Base-by-base conservation (phyloP, 2,329 filamentous ascomycete species). In the Fusarium sp. region DNA sequence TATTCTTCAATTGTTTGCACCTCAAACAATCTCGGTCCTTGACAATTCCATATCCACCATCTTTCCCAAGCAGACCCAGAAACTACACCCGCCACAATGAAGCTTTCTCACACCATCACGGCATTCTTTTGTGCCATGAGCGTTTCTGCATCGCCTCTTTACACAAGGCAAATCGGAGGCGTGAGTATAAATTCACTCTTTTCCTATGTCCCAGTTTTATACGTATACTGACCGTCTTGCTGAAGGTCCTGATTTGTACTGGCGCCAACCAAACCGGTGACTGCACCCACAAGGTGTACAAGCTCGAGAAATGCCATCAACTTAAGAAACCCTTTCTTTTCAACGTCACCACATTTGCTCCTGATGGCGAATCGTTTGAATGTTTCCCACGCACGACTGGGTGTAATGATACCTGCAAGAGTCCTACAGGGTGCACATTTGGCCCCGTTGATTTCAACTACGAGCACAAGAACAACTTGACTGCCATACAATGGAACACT, bases 381-480 rank as follows among this genome's bases (percentile, higher is more conserved):
- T 87, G 84, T 77, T 83, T 76, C 72, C 84, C 83, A 4, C 80
- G 79, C 61, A 73, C 79, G 9, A 70, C 71, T 53, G 56, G 72
- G 23, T 87, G 85, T 72, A 76, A 75, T 33, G 76, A 74, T 22
- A 76, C 81, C 62, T 87, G 84, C 79, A 82, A 52, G 6, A 85
- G 83, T 46, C 83, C 83, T 4, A 82, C 81, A 44, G 85, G 84
- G 35, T 87, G 85, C 76, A 86, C 84, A 0, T 79, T 84, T 60
- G 85, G 84, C 35, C 71, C 78, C 9, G 77, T 87, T 48, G 79
- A 80, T 68, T 85, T 80, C 67, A 67, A 74, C 64, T 83, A 81
- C 70, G 71, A 76, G 56, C 56, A 83, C 78, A 85, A 85, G 75
- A 82, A 77, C 73, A 79, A 87, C 71, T 70, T 87, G 51, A 75